A percentile compares a stretch with the other conserved stretches of the same genome.
phyloP scores from a whole-genome alignment of 2,329 filamentous ascomycete genomes.

The Malbranchea cinnamomea region DNA sequence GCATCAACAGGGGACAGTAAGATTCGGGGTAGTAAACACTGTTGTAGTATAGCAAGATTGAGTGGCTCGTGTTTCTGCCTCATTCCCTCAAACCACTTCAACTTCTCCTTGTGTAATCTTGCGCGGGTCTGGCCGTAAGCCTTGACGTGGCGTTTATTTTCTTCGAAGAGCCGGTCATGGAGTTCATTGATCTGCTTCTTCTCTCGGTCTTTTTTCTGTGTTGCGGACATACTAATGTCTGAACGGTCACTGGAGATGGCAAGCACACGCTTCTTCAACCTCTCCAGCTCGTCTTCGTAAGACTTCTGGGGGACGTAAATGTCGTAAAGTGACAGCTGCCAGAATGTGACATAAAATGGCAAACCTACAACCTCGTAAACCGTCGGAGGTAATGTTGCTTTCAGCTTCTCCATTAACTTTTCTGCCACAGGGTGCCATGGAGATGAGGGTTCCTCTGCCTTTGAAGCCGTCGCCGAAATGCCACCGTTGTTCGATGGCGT shows the following conservation, averaged over 20 bases:
- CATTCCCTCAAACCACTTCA: conserved; percentile 59
- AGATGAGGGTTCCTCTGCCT: no score
- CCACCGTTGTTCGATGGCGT: no score
- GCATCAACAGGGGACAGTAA: conserved; percentile 74
- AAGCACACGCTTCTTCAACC: conserved; percentile 51
- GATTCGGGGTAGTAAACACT: conserved; percentile 81
- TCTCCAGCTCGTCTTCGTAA: conserved; percentile 62
- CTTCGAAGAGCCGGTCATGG: conserved; percentile 54
- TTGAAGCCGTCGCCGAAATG: no score
- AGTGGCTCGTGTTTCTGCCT: conserved; percentile 49
- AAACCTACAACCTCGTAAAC: conserved; percentile 58
- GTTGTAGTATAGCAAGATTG: conserved; percentile 66
- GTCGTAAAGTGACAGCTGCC: conserved; percentile 75
- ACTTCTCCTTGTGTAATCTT: conserved; percentile 60
- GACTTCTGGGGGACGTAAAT: conserved; percentile 59
- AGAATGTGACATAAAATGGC: conserved; percentile 80
- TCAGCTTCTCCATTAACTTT: conserved; percentile 56
- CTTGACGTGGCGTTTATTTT: conserved; percentile 55
- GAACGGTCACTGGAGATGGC: conserved; percentile 55
- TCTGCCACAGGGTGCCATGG: conserved; percentile 57
- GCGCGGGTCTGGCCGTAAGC: conserved; percentile 52
- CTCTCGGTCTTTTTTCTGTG: conserved; percentile 52
- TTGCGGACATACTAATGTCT: conserved; percentile 53
- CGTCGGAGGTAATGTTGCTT: conserved; percentile 43
- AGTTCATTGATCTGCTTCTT: conserved; percentile 55